phyloP scores from a whole-genome alignment of 2,329 filamentous ascomycete species.

The Mariannaea elegans region DNA sequence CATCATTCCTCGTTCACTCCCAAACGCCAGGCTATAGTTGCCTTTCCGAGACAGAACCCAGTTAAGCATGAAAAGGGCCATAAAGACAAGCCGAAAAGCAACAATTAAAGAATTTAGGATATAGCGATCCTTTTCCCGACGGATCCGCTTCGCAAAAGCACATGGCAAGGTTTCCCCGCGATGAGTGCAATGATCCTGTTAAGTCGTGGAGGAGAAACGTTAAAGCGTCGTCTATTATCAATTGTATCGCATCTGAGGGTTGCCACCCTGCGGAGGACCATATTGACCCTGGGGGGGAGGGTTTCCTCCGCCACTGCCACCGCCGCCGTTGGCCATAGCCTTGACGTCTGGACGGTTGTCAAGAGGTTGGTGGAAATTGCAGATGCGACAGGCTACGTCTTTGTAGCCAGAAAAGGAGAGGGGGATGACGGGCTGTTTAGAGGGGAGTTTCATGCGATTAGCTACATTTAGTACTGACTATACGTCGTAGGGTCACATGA shows the following conservation, averaged over 20 bases:
- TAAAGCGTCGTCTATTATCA: too few species aligned
- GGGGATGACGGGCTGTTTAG: slow-evolving; percentile 70
- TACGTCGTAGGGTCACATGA: not conserved
- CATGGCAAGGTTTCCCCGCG: not conserved
- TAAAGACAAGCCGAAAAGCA: not conserved
- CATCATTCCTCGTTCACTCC: slow-evolving; percentile 4
- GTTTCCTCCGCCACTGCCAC: slow-evolving; percentile 48
- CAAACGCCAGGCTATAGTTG: slow-evolving; percentile 24
- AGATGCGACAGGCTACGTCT: slow-evolving; percentile 78
- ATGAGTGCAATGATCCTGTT: too few species aligned
- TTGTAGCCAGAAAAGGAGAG: slow-evolving; percentile 73
- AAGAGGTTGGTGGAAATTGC: slow-evolving; percentile 77
- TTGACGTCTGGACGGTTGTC: slow-evolving; percentile 65
- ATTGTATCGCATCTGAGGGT: slow-evolving; percentile 43
- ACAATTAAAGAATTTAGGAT: not conserved
- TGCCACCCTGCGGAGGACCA: slow-evolving; percentile 42
- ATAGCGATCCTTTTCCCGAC: not conserved
- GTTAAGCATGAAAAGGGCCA: not conserved
- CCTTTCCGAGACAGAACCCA: slow-evolving; percentile 20
- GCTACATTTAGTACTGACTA: slow-evolving; percentile 14
- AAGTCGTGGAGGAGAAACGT: too few species aligned
- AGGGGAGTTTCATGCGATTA: slow-evolving; percentile 22
- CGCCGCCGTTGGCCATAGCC: slow-evolving; percentile 58
- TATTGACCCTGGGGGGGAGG: slow-evolving; percentile 44
- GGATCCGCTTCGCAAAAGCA: not conserved